Base-by-base conservation (phyloP, 495 filamentous ascomycete genomes). In the Aspergillus kassunensis region DNA sequence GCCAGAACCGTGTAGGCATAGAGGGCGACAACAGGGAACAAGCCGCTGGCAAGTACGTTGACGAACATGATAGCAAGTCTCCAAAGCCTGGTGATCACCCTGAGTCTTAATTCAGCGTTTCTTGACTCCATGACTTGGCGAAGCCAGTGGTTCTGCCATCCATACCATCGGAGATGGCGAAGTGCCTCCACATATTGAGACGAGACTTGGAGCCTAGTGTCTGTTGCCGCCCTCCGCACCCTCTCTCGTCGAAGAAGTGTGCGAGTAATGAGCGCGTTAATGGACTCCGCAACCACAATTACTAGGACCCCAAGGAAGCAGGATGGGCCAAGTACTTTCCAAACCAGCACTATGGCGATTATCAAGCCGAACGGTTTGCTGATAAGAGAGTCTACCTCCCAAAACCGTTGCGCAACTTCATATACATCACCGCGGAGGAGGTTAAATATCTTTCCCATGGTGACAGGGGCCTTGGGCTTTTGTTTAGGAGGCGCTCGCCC, bases 141-240 rank as follows among this genome's bases (percentile, higher is more conserved):
- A 20, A 91, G 79, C 89, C 89, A 95, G 41, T 83, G 76, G 44
- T 81, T 76, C 66, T 95, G 87, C 89, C 89, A 95, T 27, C 84
- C 88, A 60, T 95, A 91, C 84, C 87, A 95, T 11, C 89, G 80
- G 18, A 95, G 73, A 58, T 91, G 88, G n/a, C 89, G 81, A 31
- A 92, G 89, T 3, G 86, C 81, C 61, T 90, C 88, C 37, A 92
- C 84, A 50, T 90, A 89, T 63, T 95, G 88, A 16, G 85, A 83
- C 10, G 83, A 85, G 7, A 82, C 80, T 59, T 91, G 85, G 9
- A 91, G 76, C 54, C 88, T 84, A 13, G 61, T 63, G 66, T 95
- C 89, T 1, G 88, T 88, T 2, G 83, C 82, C 0, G 70, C 62
- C 62, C 88, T 76, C 11, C 86, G 86, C 3, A 71, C 73, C 45